These are phyloP conservation scores for Trichoderma gamsii DNA, from an alignment of 495 filamentous ascomycete species.

Conservation along the genomic window DNA sequence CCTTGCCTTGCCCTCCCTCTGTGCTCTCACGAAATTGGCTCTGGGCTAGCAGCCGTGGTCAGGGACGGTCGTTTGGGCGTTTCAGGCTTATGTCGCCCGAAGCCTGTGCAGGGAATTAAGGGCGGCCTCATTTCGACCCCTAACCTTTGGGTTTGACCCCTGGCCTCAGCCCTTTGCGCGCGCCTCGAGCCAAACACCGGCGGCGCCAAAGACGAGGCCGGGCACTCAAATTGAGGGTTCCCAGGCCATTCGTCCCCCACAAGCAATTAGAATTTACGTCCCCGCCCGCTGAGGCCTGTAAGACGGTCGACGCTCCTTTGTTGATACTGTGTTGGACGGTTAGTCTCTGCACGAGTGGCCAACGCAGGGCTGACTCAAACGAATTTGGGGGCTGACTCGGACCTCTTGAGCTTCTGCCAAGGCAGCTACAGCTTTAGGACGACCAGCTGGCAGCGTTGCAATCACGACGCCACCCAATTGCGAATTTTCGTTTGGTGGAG, in stretches of 20 bases:
- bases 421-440: not conserved
- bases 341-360: not conserved
- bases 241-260: not conserved
- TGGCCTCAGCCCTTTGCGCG: not conserved
- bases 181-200: conserved; percentile 8
- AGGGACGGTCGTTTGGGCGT: not conserved
- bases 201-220: not conserved
- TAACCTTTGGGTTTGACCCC: not conserved
- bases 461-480: not conserved
- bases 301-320: not conserved
- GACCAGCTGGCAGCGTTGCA: not conserved
- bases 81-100: not conserved
- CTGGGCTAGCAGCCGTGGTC: not conserved
- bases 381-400: not conserved
- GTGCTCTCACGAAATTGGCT: not conserved
- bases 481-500: not conserved
- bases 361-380: not conserved
- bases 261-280: not conserved
- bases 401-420: not conserved
- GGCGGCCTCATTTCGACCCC: conserved; percentile 8
- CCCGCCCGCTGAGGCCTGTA: not conserved
- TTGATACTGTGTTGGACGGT: conserved; percentile 8
- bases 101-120: not conserved
- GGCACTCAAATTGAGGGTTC: not conserved
- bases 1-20: not conserved